Percentiles rank a stretch among this genome's conserved stretches.
Conservation (phyloP, 305 asterid species). For the Galium porrigens region DNA sequence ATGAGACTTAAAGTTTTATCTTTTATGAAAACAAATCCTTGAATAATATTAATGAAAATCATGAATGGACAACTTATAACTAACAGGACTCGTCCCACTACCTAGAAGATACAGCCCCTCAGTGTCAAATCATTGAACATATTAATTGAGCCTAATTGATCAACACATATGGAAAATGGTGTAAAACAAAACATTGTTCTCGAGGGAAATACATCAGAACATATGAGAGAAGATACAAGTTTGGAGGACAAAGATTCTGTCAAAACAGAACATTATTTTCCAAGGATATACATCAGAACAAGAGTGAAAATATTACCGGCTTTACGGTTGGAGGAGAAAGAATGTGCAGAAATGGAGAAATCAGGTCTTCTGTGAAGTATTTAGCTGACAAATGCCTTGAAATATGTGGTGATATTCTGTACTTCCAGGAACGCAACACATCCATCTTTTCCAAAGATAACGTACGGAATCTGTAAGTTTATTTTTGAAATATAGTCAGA, state of each 20-base stretch:
- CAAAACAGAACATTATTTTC: not conserved
- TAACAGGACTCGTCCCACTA: not conserved
- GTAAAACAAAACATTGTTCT: not conserved
- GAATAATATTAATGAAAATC: not conserved
- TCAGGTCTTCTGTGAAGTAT: slow-evolving; percentile 65
- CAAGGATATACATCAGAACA: not conserved
- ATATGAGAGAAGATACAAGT: slow-evolving; percentile 29
- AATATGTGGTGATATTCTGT: slow-evolving; percentile 52
- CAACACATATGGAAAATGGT: not conserved
- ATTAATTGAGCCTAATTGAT: not conserved
- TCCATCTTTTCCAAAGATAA: slow-evolving; percentile 60
- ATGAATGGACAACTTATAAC: not conserved
- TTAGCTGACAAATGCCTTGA: slow-evolving; percentile 77
- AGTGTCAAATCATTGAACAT: not conserved
- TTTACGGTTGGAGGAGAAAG: slow-evolving; percentile 69
- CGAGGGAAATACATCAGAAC: not conserved
- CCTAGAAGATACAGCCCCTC: not conserved
- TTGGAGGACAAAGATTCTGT: slow-evolving; percentile 52
- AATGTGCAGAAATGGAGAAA: slow-evolving; percentile 71
- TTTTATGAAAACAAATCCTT: not conserved
- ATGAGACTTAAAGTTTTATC: not conserved
- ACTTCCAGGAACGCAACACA: slow-evolving; percentile 60
- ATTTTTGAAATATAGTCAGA: slow-evolving; percentile 9
- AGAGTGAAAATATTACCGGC: slow-evolving; percentile 46
- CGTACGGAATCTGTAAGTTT: slow-evolving; percentile 45